Percentiles rank a stretch among this genome's conserved stretches.
Conservation (phyloP, 2,329 filamentous ascomycete genomes). For the Chalaropsis thielavioides region DNA sequence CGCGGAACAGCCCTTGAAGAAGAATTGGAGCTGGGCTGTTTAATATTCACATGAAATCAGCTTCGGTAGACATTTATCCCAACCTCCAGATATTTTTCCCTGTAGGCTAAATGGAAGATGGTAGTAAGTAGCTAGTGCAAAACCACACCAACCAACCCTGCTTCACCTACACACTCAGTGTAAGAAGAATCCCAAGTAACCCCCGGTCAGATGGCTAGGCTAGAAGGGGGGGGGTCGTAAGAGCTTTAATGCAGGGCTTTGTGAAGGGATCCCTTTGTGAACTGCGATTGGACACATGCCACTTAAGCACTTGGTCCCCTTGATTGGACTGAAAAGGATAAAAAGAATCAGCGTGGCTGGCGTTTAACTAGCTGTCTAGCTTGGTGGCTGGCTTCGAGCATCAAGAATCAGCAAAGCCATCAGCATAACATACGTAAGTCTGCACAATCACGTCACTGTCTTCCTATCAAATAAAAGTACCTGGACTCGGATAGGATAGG, state of each 20-base stretch:
- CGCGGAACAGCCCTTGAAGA: too few species aligned
- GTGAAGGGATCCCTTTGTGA: neutral
- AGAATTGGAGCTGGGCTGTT: neutral
- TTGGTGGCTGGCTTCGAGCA: neutral
- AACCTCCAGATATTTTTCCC: neutral
- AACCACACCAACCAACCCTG: neutral
- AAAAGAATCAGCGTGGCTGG: constrained; percentile 2
- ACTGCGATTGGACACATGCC: neutral
- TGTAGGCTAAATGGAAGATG: neutral
- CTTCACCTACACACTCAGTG: neutral
- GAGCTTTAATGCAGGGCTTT: neutral
- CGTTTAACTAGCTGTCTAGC: neutral
- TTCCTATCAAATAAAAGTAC: too few species aligned
- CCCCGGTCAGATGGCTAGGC: neutral
- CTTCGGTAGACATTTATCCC: neutral
- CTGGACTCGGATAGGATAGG: too few species aligned
- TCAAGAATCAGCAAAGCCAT: neutral
- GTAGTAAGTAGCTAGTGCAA: too few species aligned
- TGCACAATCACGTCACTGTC: neutral
- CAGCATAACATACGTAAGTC: neutral
- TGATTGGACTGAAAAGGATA: neutral
- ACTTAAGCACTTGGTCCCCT: constrained; percentile 1
- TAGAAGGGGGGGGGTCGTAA: neutral
- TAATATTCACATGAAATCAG: neutral
- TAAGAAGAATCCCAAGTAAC: neutral